These are phyloP conservation scores for Davidsoniella virescens DNA, from an alignment of 2,329 filamentous ascomycete species.

Conservation along the genomic window DNA sequence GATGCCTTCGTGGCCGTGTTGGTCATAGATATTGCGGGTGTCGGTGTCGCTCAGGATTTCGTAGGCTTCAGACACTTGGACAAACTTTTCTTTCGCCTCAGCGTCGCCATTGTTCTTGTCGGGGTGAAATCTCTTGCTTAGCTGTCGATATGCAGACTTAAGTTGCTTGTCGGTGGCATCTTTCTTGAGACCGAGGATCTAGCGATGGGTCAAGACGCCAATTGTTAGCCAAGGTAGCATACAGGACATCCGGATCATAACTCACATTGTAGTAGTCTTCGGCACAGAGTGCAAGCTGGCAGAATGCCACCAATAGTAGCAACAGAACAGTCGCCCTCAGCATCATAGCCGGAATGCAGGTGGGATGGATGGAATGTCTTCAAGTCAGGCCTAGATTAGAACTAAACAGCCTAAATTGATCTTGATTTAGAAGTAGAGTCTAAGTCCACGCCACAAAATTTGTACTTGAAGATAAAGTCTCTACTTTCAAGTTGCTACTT, in stretches of 20 bases:
- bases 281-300: slow-evolving; percentile 38
- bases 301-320: slow-evolving; percentile 34
- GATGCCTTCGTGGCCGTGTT: slow-evolving; percentile 81
- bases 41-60: slow-evolving; percentile 71
- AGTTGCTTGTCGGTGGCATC: slow-evolving; percentile 73
- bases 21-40: slow-evolving; percentile 78
- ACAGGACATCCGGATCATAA: neutral
- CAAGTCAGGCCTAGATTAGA: no score
- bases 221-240: neutral
- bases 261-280: slow-evolving; percentile 68
- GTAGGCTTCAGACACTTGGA: slow-evolving; percentile 88
- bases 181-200: slow-evolving; percentile 68
- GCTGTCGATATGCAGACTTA: slow-evolving; percentile 78
- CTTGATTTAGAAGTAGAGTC: no score
- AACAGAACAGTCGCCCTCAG: slow-evolving; percentile 28
- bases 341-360: slow-evolving; percentile 20
- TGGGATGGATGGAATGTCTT: neutral
- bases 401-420: no score
- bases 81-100: slow-evolving; percentile 74
- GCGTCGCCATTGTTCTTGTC: slow-evolving; percentile 90
- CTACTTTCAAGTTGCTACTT: no score
- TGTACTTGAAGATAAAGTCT: no score
- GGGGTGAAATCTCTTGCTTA: slow-evolving; percentile 92
- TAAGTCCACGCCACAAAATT: no score
- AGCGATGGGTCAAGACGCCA: neutral